Conservation (phyloP, 306 rosid species). For the Pyrus betulifolia region DNA sequence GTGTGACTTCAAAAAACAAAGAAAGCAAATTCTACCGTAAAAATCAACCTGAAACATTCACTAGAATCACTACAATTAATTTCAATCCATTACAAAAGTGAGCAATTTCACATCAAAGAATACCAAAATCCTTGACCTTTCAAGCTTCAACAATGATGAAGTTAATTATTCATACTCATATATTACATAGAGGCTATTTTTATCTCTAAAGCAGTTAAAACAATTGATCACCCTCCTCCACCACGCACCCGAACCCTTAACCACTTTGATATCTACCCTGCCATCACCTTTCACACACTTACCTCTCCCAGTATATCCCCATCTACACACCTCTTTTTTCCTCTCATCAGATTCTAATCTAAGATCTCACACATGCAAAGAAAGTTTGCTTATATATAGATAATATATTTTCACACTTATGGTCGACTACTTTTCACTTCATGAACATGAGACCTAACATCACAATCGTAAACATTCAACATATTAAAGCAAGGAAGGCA, state of each 20-base stretch:
- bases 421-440: background rate
- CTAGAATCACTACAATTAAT: too few relatives aligned
- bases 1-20: background rate
- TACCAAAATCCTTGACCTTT: background rate
- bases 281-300: background rate
- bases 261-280: background rate
- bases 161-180: background rate
- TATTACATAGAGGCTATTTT: background rate
- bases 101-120: background rate
- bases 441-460: background rate
- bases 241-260: background rate
- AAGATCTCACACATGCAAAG: background rate
- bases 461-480: background rate
- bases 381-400: background rate
- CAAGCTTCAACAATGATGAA: background rate
- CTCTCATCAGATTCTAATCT: background rate
- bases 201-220: background rate
- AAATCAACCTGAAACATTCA: background rate
- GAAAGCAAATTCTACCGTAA: background rate
- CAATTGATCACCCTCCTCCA: background rate
- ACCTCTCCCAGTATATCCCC: background rate
- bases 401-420: background rate
- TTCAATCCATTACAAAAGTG: background rate
- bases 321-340: background rate
- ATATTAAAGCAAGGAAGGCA: background rate